Evolutionary conservation across 2,329 filamentous ascomycete genomes (phyloP), one percentile per base, ranked within the genome.

Genomic region (Mariannaea elegans): DNA sequence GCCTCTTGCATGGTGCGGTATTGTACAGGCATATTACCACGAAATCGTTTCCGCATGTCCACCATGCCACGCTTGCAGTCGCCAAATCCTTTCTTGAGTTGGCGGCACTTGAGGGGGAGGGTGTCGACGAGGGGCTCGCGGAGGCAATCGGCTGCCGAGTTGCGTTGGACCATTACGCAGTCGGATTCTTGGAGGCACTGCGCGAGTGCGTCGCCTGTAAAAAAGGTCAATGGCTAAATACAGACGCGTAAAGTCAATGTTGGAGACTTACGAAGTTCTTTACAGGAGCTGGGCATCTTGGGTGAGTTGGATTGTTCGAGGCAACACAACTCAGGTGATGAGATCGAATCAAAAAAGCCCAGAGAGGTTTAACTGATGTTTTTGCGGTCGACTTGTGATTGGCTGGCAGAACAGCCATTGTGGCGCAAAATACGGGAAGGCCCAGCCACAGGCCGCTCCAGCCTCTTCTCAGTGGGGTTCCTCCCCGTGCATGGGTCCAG

Each of bases 21-120:
- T 21, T 87, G 83, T 65, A 97, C 89, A 53, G 95, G 93, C 76
- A 93, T 87, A 81, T 98, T 98, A 59, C 95, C 95, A 56, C 95
- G 87, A 79, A 99, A 98, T 31, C 95, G 90, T 81, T 98, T 98
- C 76, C 95, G 92, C 95, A 99, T 99, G 77, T 99, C 95, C 69
- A 98, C 91, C 87, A 97, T 88, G 66, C 95, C 95, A 66, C 94
- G 91, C 73, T 97, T 96, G 85, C 95, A 99, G 75, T 97, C 92
- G 75, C 92, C 91, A 72, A 96, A 95, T 44, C 93, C 93, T 76
- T 93, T 94, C 76, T 94, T 93, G 61, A 99, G 85, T 78, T 97
- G 94, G 75, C 94, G 93, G 80, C 95, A 99, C 78, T 90, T 89
- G 21, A 86, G 89, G 18, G 95, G 94, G 13, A 99, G 88, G 7